Conservation (phyloP, 352 stramenopile genomes). For the Pythium brassicae region DNA sequence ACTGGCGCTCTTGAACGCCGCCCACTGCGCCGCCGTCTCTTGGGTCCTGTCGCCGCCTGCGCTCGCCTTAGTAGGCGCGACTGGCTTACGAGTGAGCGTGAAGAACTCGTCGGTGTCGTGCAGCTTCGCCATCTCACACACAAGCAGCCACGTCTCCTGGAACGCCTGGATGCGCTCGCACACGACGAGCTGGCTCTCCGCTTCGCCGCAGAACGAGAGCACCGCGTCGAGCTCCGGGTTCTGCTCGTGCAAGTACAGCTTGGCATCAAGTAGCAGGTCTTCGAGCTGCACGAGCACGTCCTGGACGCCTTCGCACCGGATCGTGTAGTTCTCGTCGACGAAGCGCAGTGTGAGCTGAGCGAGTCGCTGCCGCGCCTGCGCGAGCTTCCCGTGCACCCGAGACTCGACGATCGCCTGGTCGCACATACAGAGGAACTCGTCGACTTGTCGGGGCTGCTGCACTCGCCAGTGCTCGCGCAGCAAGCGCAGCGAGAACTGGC, state of each 20-base stretch:
- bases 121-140: conserved; percentile 44
- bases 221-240: conserved; percentile 37
- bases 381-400: conserved; percentile 31
- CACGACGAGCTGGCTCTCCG: conserved; percentile 24
- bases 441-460: neutral
- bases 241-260: conserved; percentile 33
- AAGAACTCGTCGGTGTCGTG: conserved; percentile 68
- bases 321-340: conserved; percentile 34
- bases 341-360: conserved; percentile 24
- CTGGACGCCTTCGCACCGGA: conserved; percentile 27
- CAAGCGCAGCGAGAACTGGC: conserved; percentile 16
- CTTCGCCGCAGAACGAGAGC: conserved; percentile 22
- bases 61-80: conserved; percentile 8
- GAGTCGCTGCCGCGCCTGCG: conserved; percentile 29
- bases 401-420: conserved; percentile 54
- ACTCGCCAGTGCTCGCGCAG: conserved; percentile 23
- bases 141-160: conserved; percentile 34
- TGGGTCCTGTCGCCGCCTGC: conserved; percentile 3
- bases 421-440: conserved; percentile 30
- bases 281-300: conserved; percentile 29
- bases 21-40: conserved; percentile 14
- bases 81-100: conserved; percentile 8
- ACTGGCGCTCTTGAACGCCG: conserved; percentile 11
- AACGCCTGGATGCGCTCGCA: conserved; percentile 39
- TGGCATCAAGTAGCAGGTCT: conserved; percentile 25